These are phyloP conservation scores for Bacterosira constricta DNA, from an alignment of 108 stramenopile genomes.

Conservation along the genomic window DNA sequence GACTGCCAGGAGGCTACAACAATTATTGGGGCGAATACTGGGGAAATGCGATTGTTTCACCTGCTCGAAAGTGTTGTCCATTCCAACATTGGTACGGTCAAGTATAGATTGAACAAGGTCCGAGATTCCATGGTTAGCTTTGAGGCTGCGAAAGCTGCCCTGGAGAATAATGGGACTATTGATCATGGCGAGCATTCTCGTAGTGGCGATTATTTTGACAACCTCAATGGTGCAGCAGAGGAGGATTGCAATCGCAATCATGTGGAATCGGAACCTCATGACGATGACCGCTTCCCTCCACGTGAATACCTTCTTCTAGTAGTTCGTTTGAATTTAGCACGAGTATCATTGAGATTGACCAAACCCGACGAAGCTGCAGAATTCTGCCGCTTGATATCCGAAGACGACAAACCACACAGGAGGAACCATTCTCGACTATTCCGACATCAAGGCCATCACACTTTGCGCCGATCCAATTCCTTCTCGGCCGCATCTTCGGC, in stretches of 20 bases:
- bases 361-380: constrained; percentile 24
- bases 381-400: constrained; percentile 20
- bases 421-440: constrained; percentile 5
- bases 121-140: constrained; percentile 40
- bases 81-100: constrained; percentile 38
- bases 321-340: constrained; percentile 25
- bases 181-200: not conserved
- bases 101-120: constrained; percentile 43
- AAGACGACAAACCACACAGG: constrained; percentile 18
- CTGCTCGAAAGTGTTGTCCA: constrained; percentile 32
- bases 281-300: constrained; percentile 40
- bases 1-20: constrained; percentile 3
- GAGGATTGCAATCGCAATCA: not conserved
- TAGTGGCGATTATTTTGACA: not conserved
- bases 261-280: constrained; percentile 15
- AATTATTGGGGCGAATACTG: not conserved
- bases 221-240: not conserved
- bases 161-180: constrained; percentile 5
- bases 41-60: not conserved
- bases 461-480: constrained; percentile 32
- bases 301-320: constrained; percentile 39
- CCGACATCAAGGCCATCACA: constrained; percentile 7
- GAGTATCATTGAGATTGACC: constrained; percentile 27
- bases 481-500: constrained; percentile 22
- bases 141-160: constrained; percentile 22